Conservation (phyloP, 441 rosid genomes). For the Flueggea neowawraea region DNA sequence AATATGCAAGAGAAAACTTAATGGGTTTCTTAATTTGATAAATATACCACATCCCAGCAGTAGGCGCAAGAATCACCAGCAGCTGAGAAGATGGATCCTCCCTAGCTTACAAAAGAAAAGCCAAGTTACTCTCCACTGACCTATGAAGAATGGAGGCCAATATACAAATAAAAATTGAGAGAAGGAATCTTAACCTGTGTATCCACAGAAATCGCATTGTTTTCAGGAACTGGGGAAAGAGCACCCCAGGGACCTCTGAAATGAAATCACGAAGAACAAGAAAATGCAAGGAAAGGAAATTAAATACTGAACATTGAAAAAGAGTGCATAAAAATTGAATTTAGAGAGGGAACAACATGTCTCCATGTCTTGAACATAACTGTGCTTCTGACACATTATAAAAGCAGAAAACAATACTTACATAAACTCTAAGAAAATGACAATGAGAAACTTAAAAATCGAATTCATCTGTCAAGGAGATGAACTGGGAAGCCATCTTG, state of each 20-base stretch:
- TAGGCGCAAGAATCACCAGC: constrained; percentile 93
- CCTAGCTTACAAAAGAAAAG: constrained; percentile 33
- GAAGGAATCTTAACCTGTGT: constrained; percentile 41
- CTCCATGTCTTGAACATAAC: neutral
- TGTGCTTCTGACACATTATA: neutral
- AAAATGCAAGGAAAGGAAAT: neutral
- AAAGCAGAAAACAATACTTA: neutral
- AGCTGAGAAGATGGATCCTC: constrained; percentile 76
- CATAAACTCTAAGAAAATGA: neutral
- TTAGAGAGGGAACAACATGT: too few species aligned
- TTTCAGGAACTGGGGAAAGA: constrained; percentile 93
- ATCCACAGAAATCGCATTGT: constrained; percentile 86
- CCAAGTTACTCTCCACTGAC: neutral
- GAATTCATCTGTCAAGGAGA: neutral
- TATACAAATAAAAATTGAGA: neutral
- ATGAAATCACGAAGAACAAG: constrained; percentile 12
- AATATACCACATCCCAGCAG: constrained; percentile 97
- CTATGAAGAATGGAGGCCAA: neutral
- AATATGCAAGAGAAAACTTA: neutral
- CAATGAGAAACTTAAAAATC: neutral
- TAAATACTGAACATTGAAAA: neutral
- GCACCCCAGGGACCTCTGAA: constrained; percentile 98
- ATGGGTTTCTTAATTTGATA: constrained; percentile 16
- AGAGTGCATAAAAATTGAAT: too few species aligned
- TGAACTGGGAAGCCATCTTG: neutral